Conservation (phyloP, 306 rosid species). For the Corylus heterophylla region DNA sequence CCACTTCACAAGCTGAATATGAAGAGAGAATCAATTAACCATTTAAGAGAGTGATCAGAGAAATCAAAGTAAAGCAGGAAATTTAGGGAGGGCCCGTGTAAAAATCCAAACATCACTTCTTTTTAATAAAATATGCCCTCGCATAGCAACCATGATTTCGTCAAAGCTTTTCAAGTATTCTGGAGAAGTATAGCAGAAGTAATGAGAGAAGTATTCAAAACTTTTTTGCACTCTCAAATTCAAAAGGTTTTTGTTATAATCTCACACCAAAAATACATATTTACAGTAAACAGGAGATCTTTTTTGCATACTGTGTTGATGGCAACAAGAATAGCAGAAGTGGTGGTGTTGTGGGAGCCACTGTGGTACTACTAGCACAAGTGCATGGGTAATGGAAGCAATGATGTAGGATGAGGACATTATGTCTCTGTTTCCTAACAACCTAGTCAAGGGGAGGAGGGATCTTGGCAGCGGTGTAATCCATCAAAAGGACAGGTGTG, state of each 20-base stretch:
- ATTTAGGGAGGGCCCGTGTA: not conserved
- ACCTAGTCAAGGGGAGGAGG: not conserved
- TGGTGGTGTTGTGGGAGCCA: not conserved
- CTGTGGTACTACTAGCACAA: not conserved
- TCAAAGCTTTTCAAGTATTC: not conserved
- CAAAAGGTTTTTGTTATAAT: not conserved
- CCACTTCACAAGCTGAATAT: conserved; percentile 76
- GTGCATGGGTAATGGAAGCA: not conserved
- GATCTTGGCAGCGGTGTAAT: not conserved
- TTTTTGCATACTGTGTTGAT: not conserved
- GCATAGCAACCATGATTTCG: not conserved
- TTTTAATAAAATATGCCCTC: not conserved
- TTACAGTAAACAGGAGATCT: too few species aligned
- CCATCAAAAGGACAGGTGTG: not conserved
- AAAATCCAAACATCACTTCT: not conserved
- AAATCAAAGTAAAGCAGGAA: not conserved
- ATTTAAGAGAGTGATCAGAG: not conserved
- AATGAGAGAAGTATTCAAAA: too few species aligned
- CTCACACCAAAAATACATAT: too few species aligned
- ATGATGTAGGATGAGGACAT: not conserved
- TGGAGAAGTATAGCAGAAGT: too few species aligned
- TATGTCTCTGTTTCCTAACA: not conserved
- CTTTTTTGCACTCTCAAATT: not conserved
- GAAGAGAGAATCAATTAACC: conserved; percentile 29
- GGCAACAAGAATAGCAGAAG: not conserved